A percentile compares a stretch with the other conserved stretches of the same genome.
These are phyloP conservation scores for Chlamydomonas asymmetrica DNA, from an alignment of 139 green algal genomes.

Conservation along the genomic window DNA sequence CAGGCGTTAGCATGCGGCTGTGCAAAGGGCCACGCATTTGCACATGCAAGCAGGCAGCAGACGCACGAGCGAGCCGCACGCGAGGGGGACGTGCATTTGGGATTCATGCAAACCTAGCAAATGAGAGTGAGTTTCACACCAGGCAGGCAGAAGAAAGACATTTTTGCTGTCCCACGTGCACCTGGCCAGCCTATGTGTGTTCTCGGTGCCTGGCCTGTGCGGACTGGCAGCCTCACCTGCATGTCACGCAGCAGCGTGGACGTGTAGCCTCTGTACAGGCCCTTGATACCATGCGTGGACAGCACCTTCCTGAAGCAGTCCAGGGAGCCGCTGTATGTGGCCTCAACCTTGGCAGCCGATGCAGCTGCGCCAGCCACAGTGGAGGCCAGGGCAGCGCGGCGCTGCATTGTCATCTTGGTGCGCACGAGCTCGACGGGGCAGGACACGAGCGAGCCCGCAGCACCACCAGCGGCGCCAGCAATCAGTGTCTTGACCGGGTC, in stretches of 20 bases:
- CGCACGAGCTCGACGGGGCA: slow-evolving; percentile 41
- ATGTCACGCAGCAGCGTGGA: slow-evolving; percentile 47
- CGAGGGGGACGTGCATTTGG: no score
- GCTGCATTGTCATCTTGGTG: slow-evolving; percentile 51
- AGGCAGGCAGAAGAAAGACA: no score
- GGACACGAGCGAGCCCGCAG: slow-evolving; percentile 31
- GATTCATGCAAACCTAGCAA: no score
- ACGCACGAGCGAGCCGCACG: no score
- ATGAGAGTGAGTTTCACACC: no score
- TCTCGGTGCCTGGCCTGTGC: no score
- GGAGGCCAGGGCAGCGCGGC: slow-evolving; percentile 5
- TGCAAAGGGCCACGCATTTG: no score
- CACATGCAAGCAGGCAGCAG: no score
- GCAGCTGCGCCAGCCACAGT: background rate
- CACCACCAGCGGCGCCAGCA: slow-evolving; percentile 37
- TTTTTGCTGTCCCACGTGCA: no score
- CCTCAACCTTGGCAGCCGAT: slow-evolving; percentile 2
- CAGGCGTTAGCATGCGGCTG: no score
- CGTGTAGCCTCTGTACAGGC: slow-evolving; percentile 48
- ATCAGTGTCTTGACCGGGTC: slow-evolving; percentile 29
- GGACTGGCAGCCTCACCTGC: slow-evolving; percentile 14
- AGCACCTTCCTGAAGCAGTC: slow-evolving; percentile 50
- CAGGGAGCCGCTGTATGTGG: slow-evolving; percentile 46
- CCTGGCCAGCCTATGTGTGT: no score
- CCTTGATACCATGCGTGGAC: slow-evolving; percentile 37